phyloP scores from a whole-genome alignment of 345 rosid species.

The Raphanus raphanistrum region DNA sequence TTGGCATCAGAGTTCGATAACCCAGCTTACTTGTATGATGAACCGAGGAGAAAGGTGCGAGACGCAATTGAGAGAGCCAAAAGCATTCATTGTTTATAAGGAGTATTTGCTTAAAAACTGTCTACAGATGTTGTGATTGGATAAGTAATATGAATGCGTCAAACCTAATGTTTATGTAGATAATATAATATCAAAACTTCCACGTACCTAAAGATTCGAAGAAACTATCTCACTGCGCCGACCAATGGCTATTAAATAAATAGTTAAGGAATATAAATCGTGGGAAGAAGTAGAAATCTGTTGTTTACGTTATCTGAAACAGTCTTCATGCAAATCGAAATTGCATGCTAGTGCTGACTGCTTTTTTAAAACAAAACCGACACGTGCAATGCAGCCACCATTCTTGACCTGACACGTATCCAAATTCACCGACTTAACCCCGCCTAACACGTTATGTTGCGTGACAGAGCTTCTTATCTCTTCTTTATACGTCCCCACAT shows the following conservation, averaged over 20 bases:
- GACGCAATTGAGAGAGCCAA: slow-evolving; percentile 70
- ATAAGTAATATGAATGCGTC: background rate
- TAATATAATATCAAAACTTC: background rate
- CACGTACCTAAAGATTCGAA: background rate
- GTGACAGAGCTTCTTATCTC: slow-evolving; percentile 11
- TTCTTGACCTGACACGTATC: slow-evolving; percentile 19
- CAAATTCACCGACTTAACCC: slow-evolving; percentile 12
- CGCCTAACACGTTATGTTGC: slow-evolving; percentile 30
- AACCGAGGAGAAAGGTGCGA: slow-evolving; percentile 67
- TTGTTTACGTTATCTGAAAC: slow-evolving; percentile 18
- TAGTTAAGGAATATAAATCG: slow-evolving; percentile 3
- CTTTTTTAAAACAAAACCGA: background rate
- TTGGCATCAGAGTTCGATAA: slow-evolving; percentile 75
- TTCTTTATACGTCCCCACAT: slow-evolving; percentile 18
- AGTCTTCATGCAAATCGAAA: slow-evolving; percentile 26
- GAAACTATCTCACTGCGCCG: slow-evolving; percentile 17
- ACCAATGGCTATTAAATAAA: background rate
- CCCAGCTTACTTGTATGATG: slow-evolving; percentile 81
- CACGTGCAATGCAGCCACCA: slow-evolving; percentile 26
- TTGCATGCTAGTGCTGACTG: background rate
- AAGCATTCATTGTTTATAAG: slow-evolving; percentile 64
- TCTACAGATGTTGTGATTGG: background rate
- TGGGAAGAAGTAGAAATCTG: slow-evolving; percentile 9
- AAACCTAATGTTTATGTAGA: background rate
- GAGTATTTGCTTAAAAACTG: background rate